phyloP scores from a whole-genome alignment of 2,329 filamentous ascomycete genomes.

The Blastomyces parvus region DNA sequence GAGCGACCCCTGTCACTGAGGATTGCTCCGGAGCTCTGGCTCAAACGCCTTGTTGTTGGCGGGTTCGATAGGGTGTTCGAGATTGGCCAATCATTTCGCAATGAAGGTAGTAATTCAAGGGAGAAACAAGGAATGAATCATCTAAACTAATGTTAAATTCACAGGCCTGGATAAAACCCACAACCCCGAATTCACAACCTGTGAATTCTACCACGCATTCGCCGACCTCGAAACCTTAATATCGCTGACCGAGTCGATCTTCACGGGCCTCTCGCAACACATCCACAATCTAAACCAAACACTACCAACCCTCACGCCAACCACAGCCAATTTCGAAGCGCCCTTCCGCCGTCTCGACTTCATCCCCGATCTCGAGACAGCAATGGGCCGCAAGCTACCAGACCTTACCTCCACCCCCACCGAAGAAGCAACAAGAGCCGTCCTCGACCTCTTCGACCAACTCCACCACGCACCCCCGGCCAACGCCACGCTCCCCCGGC shows the following conservation, averaged over 20 bases:
- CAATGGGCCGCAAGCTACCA: slow-evolving; percentile 56
- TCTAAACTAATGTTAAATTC: neutral
- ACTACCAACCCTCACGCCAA: slow-evolving; percentile 37
- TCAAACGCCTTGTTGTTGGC: slow-evolving; percentile 83
- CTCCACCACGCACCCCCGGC: slow-evolving; percentile 42
- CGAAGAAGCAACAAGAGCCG: slow-evolving; percentile 48
- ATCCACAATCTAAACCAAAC: slow-evolving; percentile 38
- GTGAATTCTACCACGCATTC: slow-evolving; percentile 91
- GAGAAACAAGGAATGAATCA: too few relatives aligned
- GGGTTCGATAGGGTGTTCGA: slow-evolving; percentile 86
- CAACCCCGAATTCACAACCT: slow-evolving; percentile 95
- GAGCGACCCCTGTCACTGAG: slow-evolving; percentile 64
- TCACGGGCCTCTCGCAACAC: slow-evolving; percentile 50
- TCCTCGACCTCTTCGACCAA: slow-evolving; percentile 48
- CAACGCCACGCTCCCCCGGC: slow-evolving; percentile 51
- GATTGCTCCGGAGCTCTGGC: slow-evolving; percentile 89
- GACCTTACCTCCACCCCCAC: slow-evolving; percentile 40
- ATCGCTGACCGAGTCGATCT: slow-evolving; percentile 60
- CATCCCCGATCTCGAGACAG: slow-evolving; percentile 64
- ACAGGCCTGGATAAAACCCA: slow-evolving; percentile 69
- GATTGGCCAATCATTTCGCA: slow-evolving; percentile 84
- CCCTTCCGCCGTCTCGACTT: slow-evolving; percentile 65
- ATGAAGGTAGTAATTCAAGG: slow-evolving; percentile 55
- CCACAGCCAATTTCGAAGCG: slow-evolving; percentile 48
- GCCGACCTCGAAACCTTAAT: slow-evolving; percentile 68